Evolutionary conservation across 2,329 filamentous ascomycete species (phyloP).

Genomic region (Fusarium sp.): DNA sequence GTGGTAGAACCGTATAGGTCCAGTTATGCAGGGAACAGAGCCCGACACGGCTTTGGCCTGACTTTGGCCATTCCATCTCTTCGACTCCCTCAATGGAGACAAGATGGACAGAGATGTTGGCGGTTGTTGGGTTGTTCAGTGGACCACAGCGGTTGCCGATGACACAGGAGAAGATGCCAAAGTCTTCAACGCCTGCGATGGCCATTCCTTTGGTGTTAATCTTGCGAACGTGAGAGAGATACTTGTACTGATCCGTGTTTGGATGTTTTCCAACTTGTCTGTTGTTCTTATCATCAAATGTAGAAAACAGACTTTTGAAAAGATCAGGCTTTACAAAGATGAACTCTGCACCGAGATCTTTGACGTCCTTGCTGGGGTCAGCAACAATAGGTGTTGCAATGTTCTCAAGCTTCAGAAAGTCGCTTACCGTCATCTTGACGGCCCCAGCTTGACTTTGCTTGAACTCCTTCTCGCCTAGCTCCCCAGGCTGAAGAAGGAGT

Average conservation of each 20-base stretch:
- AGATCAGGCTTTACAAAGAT: not conserved
- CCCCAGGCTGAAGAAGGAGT: not conserved
- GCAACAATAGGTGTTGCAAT: not conserved
- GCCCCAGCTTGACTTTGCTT: not conserved
- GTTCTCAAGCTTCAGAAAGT: not conserved
- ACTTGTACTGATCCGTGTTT: not conserved
- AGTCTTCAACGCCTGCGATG: not conserved
- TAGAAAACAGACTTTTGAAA: not conserved
- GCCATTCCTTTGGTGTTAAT: not conserved
- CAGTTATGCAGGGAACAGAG: not conserved
- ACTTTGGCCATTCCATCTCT: not conserved
- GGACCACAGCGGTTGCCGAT: not conserved
- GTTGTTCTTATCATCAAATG: fast-evolving
- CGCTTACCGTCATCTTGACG: not conserved
- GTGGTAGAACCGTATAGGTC: not conserved
- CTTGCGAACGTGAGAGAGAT: not conserved
- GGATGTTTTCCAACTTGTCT: not conserved
- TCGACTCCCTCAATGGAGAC: not conserved
- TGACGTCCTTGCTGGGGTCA: not conserved
- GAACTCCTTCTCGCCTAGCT: not conserved
- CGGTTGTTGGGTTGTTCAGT: not conserved
- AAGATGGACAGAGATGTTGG: not conserved
- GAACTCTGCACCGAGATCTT: not conserved
- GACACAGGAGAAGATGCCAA: not conserved
- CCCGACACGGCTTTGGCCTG: not conserved